Evolutionary conservation across 148 eudicot species (phyloP), one percentile per base, ranked within the genome.

Genomic region (Nyssa sinensis): DNA sequence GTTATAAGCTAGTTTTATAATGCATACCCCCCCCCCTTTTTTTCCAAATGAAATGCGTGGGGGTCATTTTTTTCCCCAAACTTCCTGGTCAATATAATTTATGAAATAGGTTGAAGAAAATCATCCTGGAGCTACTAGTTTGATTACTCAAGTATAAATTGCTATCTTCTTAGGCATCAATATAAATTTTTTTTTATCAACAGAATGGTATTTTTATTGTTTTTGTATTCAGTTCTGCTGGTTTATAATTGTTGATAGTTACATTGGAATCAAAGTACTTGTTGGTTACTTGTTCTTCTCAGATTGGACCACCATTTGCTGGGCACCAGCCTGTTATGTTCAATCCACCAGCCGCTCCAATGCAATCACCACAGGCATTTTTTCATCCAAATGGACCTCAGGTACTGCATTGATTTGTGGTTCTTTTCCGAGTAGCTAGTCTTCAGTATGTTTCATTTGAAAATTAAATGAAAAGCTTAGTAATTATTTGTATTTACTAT

Each of bases 321-420:
- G 85, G 83, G 28, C 98, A 78, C 64, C 99, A 91, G 77, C 93
- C 93, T 73, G 81, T 91, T 82, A 76, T 93, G 34, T 93, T 78
- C 68, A 90, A 88, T 80, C 94, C 96, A 28, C 97, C 85, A 71
- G 93, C 80, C 74, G 76, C 87, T 28, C 89, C 82, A 58, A 74
- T 91, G 85, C 96, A 87, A 80, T 76, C 96, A 30, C 90, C 93
- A 33, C 97, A 86, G 81, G 80, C 85, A 7, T 95, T 86, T 82
- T 93, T 81, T 78, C 91, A 90, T 80, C 84, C 91, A 25, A 89
- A 86, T 80, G 94, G 87, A 66, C 97, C 98, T 47, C 99, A 95
- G 93, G 99, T 87, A 77, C 19, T n/a, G 30, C 64, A 14, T n/a
- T 68, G 28, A 63, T 67, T 55, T 65, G 14, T 51, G 37, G 21